Evolutionary conservation across 768 basidiomycete species (phyloP), one percentile per base, ranked within the genome.

Genomic region (Chiua virens): DNA sequence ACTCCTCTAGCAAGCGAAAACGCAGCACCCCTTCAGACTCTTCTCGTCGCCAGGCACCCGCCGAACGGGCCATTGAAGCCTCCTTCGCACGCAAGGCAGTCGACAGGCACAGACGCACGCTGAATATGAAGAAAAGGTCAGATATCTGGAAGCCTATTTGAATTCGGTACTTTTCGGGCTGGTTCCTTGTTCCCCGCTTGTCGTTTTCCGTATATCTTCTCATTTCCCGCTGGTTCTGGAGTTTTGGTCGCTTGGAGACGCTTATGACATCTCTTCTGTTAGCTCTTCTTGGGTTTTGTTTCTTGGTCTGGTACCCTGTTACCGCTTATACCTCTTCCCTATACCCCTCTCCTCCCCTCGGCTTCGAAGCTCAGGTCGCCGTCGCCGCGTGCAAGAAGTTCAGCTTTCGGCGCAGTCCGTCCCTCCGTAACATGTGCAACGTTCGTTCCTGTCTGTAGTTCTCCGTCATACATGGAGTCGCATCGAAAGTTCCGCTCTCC

Each of bases 131-230:
- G 23, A 53, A 15, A 22, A 55, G 49, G 40, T 45, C 27, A 4
- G 51, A 59, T 42, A 1, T 63, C 50, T 57, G 57, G 61, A 52
- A 53, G 0, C 53, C 53, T 2, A 14, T 65, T 10, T 59, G 37
- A 56, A 15, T 36, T 34, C 15, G 23, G 39, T 18, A n/a, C n/a
- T 42, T 36, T 8, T 20, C 10, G 5, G 35, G 20, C 47, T 17
- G 36, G 46, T 35, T 5, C 42, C 20, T 27, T 35, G 15, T 38
- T 22, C 10, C n/a, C 25, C 8, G 34, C 21, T 36, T 38, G 17
- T 13, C 5, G 7, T 41, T 43, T 47, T 34, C 6, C 15, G 15
- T 17, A 34, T 34, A 34, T 15, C 15, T 34, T 17, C 15, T 7
- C 17, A 8, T 34, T 6, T 34, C 15, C 15, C 34, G 15, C 34